Conservation (phyloP, 345 rosid species). For the Salix dunnii region DNA sequence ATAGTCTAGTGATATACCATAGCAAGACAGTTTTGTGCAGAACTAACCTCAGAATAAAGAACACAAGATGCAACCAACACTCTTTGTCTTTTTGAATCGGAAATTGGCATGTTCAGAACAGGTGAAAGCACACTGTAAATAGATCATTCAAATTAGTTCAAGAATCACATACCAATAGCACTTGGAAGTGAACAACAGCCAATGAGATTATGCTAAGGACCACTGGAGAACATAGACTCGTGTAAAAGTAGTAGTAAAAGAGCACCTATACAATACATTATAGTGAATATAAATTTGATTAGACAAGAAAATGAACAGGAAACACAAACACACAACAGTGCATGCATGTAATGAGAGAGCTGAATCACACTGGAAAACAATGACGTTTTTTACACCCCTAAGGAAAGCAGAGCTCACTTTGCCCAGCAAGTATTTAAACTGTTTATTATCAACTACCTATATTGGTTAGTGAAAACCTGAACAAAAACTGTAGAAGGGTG, state of each 20-base stretch:
- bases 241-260: not conserved
- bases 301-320: not conserved
- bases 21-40: constrained; percentile 20
- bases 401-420: not conserved
- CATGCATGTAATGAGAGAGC: not conserved
- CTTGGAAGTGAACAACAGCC: not conserved
- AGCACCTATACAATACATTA: constrained; percentile 4
- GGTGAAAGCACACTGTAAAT: constrained; percentile 92
- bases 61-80: constrained; percentile 96
- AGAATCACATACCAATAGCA: constrained; percentile 17
- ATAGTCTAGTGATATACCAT: not conserved
- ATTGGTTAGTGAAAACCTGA: not conserved
- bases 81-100: constrained; percentile 96
- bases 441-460: not conserved
- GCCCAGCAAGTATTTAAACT: not conserved
- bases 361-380: not conserved
- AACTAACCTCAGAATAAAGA: constrained; percentile 97
- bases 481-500: not conserved
- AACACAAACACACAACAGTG: not conserved
- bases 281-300: not conserved
- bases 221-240: not conserved
- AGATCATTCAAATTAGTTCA: constrained; percentile 24
- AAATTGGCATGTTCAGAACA: constrained; percentile 86
- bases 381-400: not conserved
- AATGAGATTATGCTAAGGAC: not conserved